Evolutionary conservation across 2,329 filamentous ascomycete genomes (phyloP), one percentile per base, ranked within the genome.

Genomic region (Fonsecaea erecta): DNA sequence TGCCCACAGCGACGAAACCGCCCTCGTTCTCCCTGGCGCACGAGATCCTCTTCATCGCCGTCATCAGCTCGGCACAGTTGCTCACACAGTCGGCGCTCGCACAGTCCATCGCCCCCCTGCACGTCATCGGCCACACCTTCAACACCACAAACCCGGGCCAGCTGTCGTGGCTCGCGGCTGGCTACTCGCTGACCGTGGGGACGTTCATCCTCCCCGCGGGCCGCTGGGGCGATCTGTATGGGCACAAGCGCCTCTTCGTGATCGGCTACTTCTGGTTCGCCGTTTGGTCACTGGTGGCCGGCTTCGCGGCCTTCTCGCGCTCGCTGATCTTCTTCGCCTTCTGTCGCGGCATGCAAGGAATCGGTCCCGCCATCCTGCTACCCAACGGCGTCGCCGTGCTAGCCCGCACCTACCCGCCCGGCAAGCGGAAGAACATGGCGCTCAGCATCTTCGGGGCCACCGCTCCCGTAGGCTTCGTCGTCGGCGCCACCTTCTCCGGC

Each of bases 131-230:
- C 21, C 67, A 74, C 21, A 76, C 76, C 53, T 78, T 84, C 43
- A 75, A 74, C 18, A 74, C 72, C 1, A 76, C 75, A 46, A 76
- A 67, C 21, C 61, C 80, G 2, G 81, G 78, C 24, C 74, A 81
- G 52, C 75, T 79, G 37, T 76, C 77, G 16, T 84, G 82, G 83
- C 74, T 82, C 32, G 76, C 81, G 57, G 81, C 82, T 12, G 79
- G 78, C 11, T 84, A 82, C 71, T 78, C 77, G 46, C 74, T 84
- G 48, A 82, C 81, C 0, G 78, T 81, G 1, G 82, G 83, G 11
- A 83, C 80, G 3, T 83, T 84, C 70, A 83, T 84, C 58, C 75
- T 84, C 8, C 70, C 82, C 2, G 78, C 81, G 0, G 83, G 82
- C 0, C 77, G 82, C 2, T 75, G 84, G 2, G 82, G 82, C 12